Evolutionary conservation across 139 green algal species (phyloP).

Genomic region (Chlorella sp.): DNA sequence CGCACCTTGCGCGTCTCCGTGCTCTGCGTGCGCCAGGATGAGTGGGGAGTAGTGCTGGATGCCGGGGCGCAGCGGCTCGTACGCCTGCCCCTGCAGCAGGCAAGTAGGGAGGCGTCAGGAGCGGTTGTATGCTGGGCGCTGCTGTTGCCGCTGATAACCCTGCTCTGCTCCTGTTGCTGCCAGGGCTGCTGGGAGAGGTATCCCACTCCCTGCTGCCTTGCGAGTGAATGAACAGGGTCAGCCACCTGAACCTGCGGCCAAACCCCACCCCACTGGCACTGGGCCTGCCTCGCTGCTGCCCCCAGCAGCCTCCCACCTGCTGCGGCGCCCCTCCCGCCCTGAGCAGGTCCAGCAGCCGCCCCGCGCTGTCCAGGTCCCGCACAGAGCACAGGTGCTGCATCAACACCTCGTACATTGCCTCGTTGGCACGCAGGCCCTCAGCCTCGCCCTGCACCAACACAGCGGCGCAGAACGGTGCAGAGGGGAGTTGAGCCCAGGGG

Average conservation of each 20-base stretch:
- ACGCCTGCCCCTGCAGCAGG: background rate
- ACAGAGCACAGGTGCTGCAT: background rate
- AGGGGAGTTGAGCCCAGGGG: no score
- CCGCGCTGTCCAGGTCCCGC: background rate
- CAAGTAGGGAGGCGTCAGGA: background rate
- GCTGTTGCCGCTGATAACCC: no score
- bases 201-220: background rate
- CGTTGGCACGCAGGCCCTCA: slow-evolving; percentile 6
- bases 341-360: background rate
- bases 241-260: background rate
- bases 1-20: background rate
- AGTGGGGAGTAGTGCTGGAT: background rate
- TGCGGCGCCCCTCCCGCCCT: background rate
- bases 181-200: background rate
- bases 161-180: no score
- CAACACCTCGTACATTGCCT: background rate
- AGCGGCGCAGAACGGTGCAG: no score
- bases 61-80: background rate
- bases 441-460: slow-evolving; percentile 11
- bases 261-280: background rate
- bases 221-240: background rate
- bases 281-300: background rate
- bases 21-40: background rate
- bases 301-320: background rate
- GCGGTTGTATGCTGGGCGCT: no score